Base-by-base conservation (phyloP, 2,329 filamentous ascomycete species). In the Penicillium occitanis region DNA sequence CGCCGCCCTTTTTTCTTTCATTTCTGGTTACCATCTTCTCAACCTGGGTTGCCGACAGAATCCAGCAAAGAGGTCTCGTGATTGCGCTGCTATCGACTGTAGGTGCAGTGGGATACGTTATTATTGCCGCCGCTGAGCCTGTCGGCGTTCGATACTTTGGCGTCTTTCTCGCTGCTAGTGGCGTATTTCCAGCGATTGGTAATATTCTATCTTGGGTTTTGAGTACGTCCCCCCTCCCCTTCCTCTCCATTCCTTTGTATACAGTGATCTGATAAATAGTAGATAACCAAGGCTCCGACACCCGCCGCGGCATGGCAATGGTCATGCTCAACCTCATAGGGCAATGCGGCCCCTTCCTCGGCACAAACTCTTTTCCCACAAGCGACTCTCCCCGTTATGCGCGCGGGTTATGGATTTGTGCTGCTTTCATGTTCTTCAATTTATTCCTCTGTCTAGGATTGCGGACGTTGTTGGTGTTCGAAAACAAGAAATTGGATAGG, bases 191-290 rank as follows among this genome's bases (percentile, higher is more conserved):
- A 0, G 86, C 85, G 71, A 87, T 92, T 40, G 86, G 87, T 3
- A 90, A 91, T 68, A 88, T 90, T 8, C 84, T 92, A 42, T 89
- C 90, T 0, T 90, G 90, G 75, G 88, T 90, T 1, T 76, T 89
- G 1, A 85, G 79, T 80, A 73, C 68, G 76, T 73, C 33, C 8
- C 30, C 25, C 25, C 25, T 25, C 25, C 25, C 25, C 25, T 25
- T 25, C 40, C 33, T 50, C 14, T 17, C 33, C 55, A 10, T 60
- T 57, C 30, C 3, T 13, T 14, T 19, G 1, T 5, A 5, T 22
- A 3, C 10, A 5, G 28, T 55, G 2, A 22, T 3, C 33, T 57
- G 5, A 37, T 6, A 37, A 7, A 17, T 33, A 13, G 13, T 42
- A 80, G 88, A 91, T 73, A 91, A 91, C 73, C 88, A 91, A 75